Conservation (phyloP, 495 filamentous ascomycete species). For the Cercophora sp. region DNA sequence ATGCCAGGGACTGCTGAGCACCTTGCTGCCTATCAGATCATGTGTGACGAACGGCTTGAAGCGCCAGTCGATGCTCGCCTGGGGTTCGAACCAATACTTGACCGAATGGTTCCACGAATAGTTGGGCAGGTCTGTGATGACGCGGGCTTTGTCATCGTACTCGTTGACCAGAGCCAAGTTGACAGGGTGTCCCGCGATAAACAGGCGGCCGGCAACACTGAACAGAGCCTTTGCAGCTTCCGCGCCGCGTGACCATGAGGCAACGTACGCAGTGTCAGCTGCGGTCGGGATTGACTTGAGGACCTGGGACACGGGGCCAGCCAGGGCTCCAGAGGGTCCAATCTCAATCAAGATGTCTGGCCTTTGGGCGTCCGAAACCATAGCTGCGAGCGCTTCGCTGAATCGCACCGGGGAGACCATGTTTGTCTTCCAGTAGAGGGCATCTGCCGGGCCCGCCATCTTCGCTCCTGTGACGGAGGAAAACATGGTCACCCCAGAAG, state of each 20-base stretch:
- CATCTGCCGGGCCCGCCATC: slow-evolving; percentile 11
- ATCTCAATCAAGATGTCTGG: slow-evolving; percentile 45
- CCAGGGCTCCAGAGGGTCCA: slow-evolving; percentile 47
- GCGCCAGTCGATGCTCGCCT: slow-evolving; percentile 16
- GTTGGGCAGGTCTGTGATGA: slow-evolving; percentile 35
- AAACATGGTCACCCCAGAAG: slow-evolving; percentile 23
- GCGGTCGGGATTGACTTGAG: slow-evolving; percentile 10
- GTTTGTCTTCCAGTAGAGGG: slow-evolving; percentile 31
- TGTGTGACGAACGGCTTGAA: slow-evolving; percentile 10
- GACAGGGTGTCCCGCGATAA: slow-evolving; percentile 9
- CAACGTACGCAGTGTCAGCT: slow-evolving; percentile 19
- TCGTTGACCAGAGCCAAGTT: slow-evolving; percentile 6
- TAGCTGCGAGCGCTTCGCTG: slow-evolving; percentile 22
- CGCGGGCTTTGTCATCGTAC: background rate
- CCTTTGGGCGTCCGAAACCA: slow-evolving; percentile 8
- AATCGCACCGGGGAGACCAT: slow-evolving; percentile 36
- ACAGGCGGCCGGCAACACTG: slow-evolving; percentile 33
- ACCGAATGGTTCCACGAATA: slow-evolving; percentile 25
- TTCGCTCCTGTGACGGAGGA: slow-evolving; percentile 32
- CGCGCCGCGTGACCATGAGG: slow-evolving; percentile 24
- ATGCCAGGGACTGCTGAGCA: slow-evolving; percentile 5
- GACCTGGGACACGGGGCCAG: slow-evolving; percentile 43
- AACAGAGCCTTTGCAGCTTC: slow-evolving; percentile 23
- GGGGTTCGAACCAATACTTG: slow-evolving; percentile 19
- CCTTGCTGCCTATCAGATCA: slow-evolving; percentile 17